A percentile compares a stretch with the other conserved stretches of the same genome.
Evolutionary conservation across 2,329 filamentous ascomycete species (phyloP).

Genomic region (Diaporthe sp.): DNA sequence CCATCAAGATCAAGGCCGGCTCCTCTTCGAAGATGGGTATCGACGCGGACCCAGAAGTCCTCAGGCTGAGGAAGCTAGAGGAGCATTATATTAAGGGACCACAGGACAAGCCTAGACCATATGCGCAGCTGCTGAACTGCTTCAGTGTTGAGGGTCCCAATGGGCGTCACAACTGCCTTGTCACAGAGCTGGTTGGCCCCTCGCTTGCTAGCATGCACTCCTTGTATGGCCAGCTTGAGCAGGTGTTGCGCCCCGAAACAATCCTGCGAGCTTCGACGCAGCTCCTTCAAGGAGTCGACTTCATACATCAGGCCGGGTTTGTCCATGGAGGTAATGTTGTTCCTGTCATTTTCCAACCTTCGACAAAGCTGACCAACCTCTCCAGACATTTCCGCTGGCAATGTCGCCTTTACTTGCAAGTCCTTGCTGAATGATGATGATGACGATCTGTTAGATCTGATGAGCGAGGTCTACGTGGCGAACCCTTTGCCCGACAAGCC

Average conservation of each 20-base stretch:
- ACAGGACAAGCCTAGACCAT: neutral
- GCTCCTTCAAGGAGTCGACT: neutral
- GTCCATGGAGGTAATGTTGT: neutral
- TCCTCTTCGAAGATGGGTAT: neutral
- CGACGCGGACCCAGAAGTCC: neutral
- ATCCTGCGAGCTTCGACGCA: neutral
- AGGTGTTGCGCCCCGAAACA: neutral
- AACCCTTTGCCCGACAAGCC: neutral
- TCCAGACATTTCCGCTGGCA: neutral
- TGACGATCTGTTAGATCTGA: neutral
- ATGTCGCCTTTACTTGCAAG: neutral
- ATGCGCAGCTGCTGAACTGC: neutral
- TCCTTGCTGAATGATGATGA: neutral
- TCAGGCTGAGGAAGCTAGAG: neutral
- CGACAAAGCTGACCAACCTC: neutral
- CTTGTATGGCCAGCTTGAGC: neutral
- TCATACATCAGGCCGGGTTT: neutral
- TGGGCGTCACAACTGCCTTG: neutral
- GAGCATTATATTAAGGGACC: neutral
- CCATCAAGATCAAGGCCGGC: conserved; percentile 6
- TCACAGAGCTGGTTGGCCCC: neutral
- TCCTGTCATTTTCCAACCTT: neutral
- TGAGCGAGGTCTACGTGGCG: neutral
- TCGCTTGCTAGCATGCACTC: neutral
- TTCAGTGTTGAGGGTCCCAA: neutral